Evolutionary conservation across 2,329 filamentous ascomycete species (phyloP), one percentile per base, ranked within the genome.

Genomic region (Mycocentrospora acerina): DNA sequence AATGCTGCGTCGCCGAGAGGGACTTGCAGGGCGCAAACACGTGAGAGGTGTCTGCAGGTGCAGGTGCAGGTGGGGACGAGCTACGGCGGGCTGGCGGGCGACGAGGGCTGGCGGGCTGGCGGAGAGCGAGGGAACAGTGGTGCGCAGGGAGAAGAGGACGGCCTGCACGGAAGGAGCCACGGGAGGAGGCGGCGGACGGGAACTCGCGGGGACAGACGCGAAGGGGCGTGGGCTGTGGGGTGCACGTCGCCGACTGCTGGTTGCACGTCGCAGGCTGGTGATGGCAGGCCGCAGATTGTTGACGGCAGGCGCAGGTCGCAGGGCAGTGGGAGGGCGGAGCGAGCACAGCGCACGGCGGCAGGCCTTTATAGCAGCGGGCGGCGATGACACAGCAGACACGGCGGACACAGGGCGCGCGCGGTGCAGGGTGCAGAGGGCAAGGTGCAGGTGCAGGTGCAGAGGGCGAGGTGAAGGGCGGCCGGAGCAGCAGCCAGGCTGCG

Each of bases 401-500:
- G 24, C 34, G 27, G 35, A 34, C 30, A 30, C 14, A 12, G n/a
- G n/a, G n/a, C n/a, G n/a, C n/a, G n/a, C n/a, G n/a, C n/a, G n/a
- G n/a, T 29, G 10, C 33, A n/a, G 14, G 33, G 16, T 29, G 30
- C 34, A 41, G 34, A 29, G 30, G 16, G 24, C 32, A 26, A 29
- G 32, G 18, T 29, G 31, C 29, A 26, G 33, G 26, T 18, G 34
- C 13, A n/a, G 32, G 16, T 32, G 32, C 37, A 29, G 24, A 26
- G 16, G 40, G 29, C 28, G 28, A 28, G 13, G 15, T 14, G 19
- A 13, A 17, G 19, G 24, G 18, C 34, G 24, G 29, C 13, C 15
- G 17, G 40, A 28, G 32, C 40, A 37, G 42, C 37, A 33, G 34
- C 25, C 29, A n/a, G 8, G n/a, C n/a, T n/a, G n/a, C n/a, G n/a